phyloP scores from a whole-genome alignment of 495 filamentous ascomycete genomes.

The Pseudoneurospora amorphoporcata region DNA sequence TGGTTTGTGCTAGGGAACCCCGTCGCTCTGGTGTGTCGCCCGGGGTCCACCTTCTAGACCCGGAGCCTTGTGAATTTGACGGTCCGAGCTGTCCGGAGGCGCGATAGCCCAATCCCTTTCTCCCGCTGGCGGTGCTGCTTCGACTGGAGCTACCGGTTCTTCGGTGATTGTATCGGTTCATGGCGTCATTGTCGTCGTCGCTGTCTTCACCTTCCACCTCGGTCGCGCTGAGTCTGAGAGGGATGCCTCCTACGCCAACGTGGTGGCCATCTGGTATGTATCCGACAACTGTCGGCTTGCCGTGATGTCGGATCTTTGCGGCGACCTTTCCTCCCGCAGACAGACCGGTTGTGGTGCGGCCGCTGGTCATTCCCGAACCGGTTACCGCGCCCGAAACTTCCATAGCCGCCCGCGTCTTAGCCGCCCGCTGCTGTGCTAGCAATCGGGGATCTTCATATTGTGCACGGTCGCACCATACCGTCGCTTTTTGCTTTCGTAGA shows the following conservation, averaged over 20 bases:
- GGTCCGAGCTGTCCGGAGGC: conserved; percentile 33
- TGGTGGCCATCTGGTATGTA: conserved; percentile 66
- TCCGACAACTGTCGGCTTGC: conserved; percentile 56
- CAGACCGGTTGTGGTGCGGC: conserved; percentile 50
- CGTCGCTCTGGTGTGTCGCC: conserved; percentile 53
- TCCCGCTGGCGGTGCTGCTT: conserved; percentile 63
- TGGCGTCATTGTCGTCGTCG: conserved; percentile 57
- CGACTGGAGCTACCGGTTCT: conserved; percentile 66
- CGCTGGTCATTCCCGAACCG: conserved; percentile 19
- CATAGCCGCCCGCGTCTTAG: conserved; percentile 71
- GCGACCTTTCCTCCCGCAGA: conserved; percentile 42
- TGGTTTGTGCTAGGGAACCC: conserved; percentile 33
- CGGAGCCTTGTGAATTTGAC: conserved; percentile 22
- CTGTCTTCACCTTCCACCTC: conserved; percentile 81
- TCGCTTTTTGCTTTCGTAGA: conserved; percentile 91
- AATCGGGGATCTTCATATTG: conserved; percentile 86
- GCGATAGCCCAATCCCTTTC: conserved; percentile 46
- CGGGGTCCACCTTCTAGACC: conserved; percentile 51
- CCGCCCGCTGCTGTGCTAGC: conserved; percentile 65
- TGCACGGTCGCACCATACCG: conserved; percentile 94
- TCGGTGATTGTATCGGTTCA: conserved; percentile 51
- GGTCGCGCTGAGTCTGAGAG: conserved; percentile 82
- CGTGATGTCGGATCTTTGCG: conserved; percentile 76
- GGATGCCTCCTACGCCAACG: conserved; percentile 64
- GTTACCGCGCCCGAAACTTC: conserved; percentile 50